Percentiles rank a stretch among this genome's conserved stretches.
Conservation (phyloP, 495 filamentous ascomycete species). For the Astrocystis sublimbata region DNA sequence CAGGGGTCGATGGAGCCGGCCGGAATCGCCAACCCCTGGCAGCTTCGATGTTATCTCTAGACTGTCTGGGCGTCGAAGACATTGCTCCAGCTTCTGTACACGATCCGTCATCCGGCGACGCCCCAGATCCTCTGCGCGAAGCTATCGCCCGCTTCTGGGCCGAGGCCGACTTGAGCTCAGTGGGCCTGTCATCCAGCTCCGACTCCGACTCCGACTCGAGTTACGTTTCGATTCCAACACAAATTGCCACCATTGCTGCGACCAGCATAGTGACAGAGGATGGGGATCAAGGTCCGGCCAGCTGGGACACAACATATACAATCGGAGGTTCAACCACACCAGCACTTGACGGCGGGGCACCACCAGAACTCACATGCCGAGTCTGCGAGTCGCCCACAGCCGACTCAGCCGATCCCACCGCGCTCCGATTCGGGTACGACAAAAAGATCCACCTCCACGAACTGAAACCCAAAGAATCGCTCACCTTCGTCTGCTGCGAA, state of each 20-base stretch:
- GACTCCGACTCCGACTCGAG: background rate
- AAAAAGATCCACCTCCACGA: conserved; percentile 14
- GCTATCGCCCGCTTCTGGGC: background rate
- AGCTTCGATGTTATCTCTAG: background rate
- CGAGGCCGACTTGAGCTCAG: background rate
- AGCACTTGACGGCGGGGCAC: too few relatives aligned
- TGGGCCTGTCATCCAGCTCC: background rate
- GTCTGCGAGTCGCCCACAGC: background rate
- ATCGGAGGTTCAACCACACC: background rate
- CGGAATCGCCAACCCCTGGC: background rate
- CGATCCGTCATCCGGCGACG: background rate
- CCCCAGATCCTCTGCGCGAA: background rate
- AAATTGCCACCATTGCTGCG: too few relatives aligned
- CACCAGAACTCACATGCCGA: background rate
- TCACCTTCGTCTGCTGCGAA: background rate
- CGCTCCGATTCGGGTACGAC: background rate
- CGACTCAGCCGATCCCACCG: background rate
- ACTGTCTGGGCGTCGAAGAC: background rate
- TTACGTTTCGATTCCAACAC: too few relatives aligned
- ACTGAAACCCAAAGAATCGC: conserved; percentile 15
- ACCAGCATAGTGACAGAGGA: background rate
- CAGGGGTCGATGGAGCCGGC: background rate
- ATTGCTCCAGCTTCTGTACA: background rate
- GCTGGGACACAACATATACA: background rate
- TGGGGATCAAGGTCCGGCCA: background rate